Conservation (phyloP, 1,284 basidiomycete genomes). For the Vanrija sp. region DNA sequence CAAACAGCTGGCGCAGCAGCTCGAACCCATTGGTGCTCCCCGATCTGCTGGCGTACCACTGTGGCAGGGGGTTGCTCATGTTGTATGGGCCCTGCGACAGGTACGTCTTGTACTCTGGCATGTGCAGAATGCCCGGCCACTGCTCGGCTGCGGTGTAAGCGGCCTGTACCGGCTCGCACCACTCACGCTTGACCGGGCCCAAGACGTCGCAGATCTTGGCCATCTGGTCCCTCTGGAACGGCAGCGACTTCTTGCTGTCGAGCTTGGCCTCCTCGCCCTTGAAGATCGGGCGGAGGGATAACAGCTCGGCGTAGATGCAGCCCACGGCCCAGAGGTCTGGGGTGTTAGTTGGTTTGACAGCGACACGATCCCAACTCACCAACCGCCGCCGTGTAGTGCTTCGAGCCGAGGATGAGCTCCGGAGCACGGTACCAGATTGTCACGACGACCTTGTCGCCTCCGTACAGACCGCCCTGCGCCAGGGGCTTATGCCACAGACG, state of each 20-base stretch:
- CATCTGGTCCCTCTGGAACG: conserved; percentile 92
- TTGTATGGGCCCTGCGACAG: conserved; percentile 62
- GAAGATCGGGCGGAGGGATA: conserved; percentile 92
- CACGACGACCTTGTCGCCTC: conserved; percentile 96
- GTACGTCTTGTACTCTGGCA: conserved; percentile 84
- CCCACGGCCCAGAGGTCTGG: conserved; percentile 90
- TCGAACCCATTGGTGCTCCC: conserved; percentile 62
- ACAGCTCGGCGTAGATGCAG: conserved; percentile 92
- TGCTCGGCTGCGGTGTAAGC: conserved; percentile 55
- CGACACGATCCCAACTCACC: conserved; percentile 39
- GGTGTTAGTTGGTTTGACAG: background rate
- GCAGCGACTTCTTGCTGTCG: conserved; percentile 75
- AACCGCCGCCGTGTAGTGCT: conserved; percentile 93
- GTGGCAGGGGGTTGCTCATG: conserved; percentile 22
- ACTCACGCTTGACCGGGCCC: conserved; percentile 76
- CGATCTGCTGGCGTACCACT: conserved; percentile 68
- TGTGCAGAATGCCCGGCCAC: conserved; percentile 81
- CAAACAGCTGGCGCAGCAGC: conserved; percentile 74
- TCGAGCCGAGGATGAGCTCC: conserved; percentile 87
- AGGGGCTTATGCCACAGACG: conserved; percentile 57
- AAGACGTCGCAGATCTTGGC: conserved; percentile 91
- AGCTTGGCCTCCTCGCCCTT: conserved; percentile 98
- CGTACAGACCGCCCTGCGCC: conserved; percentile 52
- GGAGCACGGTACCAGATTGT: conserved; percentile 99
- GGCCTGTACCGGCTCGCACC: background rate